These are phyloP conservation scores for Erythrophleum fordii DNA, from an alignment of 306 rosid genomes.

Conservation along the genomic window DNA sequence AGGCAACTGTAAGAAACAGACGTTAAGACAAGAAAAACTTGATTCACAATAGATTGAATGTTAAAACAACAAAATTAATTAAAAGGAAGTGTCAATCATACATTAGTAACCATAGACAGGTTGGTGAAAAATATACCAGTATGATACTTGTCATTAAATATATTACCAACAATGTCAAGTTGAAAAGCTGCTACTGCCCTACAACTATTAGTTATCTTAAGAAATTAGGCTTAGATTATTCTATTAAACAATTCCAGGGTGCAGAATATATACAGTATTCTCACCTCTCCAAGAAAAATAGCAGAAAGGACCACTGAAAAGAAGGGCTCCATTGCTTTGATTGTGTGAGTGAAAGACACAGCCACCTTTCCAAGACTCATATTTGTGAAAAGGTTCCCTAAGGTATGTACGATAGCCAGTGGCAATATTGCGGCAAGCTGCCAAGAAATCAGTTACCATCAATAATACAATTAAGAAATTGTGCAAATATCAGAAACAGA, in stretches of 20 bases:
- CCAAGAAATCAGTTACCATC: conserved; percentile 9
- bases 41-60: not conserved
- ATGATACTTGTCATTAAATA: not conserved
- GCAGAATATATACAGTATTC: not conserved
- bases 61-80: not conserved
- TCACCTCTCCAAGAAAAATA: conserved; percentile 93
- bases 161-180: not conserved
- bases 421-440: conserved; percentile 88
- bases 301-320: conserved; percentile 90
- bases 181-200: not conserved
- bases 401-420: conserved; percentile 78
- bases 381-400: conserved; percentile 91
- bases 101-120: not conserved
- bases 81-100: not conserved
- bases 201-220: not conserved
- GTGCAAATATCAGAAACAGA: not conserved
- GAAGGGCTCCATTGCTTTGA: conserved; percentile 95
- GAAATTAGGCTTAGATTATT: not conserved
- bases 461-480: conserved; percentile 34
- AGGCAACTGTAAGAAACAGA: conserved; percentile 59
- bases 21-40: conserved; percentile 25
- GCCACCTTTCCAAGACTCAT: conserved; percentile 98
- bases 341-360: conserved; percentile 95
- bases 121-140: conserved; percentile 7
- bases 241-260: not conserved